Evolutionary conservation across 768 basidiomycete species (phyloP), one percentile per base, ranked within the genome.

Genomic region (Pulveroboletus ravenelii): DNA sequence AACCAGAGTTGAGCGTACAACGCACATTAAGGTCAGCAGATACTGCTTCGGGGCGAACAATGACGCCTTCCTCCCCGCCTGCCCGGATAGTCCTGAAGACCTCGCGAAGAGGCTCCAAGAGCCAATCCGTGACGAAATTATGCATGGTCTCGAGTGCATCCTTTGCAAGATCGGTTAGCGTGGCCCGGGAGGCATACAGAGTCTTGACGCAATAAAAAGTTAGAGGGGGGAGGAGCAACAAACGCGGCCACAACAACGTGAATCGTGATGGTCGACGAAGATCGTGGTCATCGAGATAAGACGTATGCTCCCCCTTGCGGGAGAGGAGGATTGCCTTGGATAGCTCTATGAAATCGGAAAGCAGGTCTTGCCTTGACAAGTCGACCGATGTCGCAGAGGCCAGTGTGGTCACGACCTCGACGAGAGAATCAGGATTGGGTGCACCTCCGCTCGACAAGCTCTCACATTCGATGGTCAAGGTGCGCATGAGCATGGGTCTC

Each of bases 11-110:
- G 13, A 35, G 15, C 13, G 6, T 25, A 47, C 34, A 12, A 63
- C 79, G 61, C 62, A 91, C 90, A 57, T 90, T 81, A 38, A 95
- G 65, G 65, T 99, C 94, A 7, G 93, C 88, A 34, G 79, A 76
- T 20, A 99, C 82, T 18, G 87, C 91, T 58, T 92, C 87, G 51
- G 79, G 78, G 49, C 82, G 82, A 29, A 98, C 80, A 37, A 97
- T 82, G 13, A 85, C 74, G 1, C 82, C 80, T 15, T 78, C 81
- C 36, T 88, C 89, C 20, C 87, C 83, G 7, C 91, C 90, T 5
- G 85, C 78, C 43, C 91, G 76, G 18, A 99, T 81, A 0, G 95
- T 97, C 56, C 82, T 82, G 5, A 89, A 64, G 10, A 98, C 84
- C 8, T 83, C 89, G 42, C 76, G 77, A n/a, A 95, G 61, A 3